These are phyloP conservation scores for Turnera subulata DNA, from an alignment of 345 rosid genomes.

Conservation along the genomic window DNA sequence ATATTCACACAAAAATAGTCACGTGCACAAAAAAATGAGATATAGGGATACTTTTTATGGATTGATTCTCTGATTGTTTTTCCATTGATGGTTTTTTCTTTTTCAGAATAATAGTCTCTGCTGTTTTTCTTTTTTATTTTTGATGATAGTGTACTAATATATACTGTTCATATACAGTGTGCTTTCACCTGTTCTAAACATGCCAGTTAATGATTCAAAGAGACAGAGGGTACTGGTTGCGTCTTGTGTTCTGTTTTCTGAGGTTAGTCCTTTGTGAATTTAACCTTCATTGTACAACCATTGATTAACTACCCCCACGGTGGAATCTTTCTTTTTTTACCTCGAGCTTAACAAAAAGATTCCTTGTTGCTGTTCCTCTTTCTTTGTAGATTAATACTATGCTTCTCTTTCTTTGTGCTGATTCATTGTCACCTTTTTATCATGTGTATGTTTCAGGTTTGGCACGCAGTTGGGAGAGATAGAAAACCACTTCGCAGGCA, in stretches of 20 bases:
- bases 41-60: too few relatives aligned
- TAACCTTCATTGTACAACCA: not conserved
- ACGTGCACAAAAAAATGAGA: too few relatives aligned
- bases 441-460: conserved; percentile 52
- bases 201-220: conserved; percentile 97
- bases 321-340: too few relatives aligned
- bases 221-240: conserved; percentile 97
- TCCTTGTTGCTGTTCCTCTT: conserved; percentile 2
- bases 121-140: not conserved
- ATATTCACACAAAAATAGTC: too few relatives aligned
- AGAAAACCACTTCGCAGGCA: conserved; percentile 82
- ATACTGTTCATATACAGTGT: conserved; percentile 52
- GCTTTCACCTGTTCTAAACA: conserved; percentile 92
- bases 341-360: too few relatives aligned
- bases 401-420: conserved; percentile 10
- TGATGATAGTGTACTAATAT: conserved; percentile 23
- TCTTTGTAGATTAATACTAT: conserved; percentile 13
- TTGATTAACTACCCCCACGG: too few relatives aligned
- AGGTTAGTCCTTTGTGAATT: conserved; percentile 62
- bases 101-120: too few relatives aligned
- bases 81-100: not conserved
- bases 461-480: conserved; percentile 94
- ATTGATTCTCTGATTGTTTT: not conserved
- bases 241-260: conserved; percentile 93
- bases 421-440: conserved; percentile 12